Base-by-base conservation (phyloP, 148 eudicot species). In the Persicaria maculosa region DNA sequence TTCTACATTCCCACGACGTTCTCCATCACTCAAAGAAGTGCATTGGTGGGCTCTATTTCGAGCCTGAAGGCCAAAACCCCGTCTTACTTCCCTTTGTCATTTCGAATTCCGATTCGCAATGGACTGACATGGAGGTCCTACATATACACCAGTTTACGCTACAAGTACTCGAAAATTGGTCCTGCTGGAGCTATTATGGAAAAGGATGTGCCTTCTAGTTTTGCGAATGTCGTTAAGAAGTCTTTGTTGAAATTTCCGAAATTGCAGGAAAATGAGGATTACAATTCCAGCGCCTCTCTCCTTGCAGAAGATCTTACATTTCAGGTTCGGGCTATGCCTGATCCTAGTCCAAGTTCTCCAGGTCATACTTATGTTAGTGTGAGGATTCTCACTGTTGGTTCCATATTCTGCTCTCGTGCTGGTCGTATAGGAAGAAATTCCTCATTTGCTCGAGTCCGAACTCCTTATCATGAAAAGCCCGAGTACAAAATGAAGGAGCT, bases 301-400 rank as follows among this genome's bases (percentile, higher is more conserved):
- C 88, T 93, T 14, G 81, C 93, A 7, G 96, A 94, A 82, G 98
- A 94, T 81, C 93, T 94, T 75, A 86, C 97, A 22, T 86, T 94
- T 72, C 89, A 90, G 64, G 77, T 83, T 7, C 46, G 85, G 14
- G 93, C 90, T 54, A 75, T 83, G 47, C 85, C 88, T 36, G 85
- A 90, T 78, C 88, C 91, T 7, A 71, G 75, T 31, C 84, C 86
- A 45, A 74, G 17, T 68, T 74, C 81, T 72, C 75, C 44, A 71
- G 71, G 78, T 64, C 71, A 83, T 81, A 81, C 85, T 46, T 74
- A 82, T 74, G 61, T 94, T 20, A 79, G 81, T 68, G 65, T 91
- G 88, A 89, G 86, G 74, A 80, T 94, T 59, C 78, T 94, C 50
- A 81, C 98, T 22, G 71, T 94, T 19, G 97, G 97, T 55, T 86